Percentiles rank a stretch among this genome's conserved stretches.
phyloP scores from a whole-genome alignment of 2,329 filamentous ascomycete genomes.

The Elsinoe ampelina region DNA sequence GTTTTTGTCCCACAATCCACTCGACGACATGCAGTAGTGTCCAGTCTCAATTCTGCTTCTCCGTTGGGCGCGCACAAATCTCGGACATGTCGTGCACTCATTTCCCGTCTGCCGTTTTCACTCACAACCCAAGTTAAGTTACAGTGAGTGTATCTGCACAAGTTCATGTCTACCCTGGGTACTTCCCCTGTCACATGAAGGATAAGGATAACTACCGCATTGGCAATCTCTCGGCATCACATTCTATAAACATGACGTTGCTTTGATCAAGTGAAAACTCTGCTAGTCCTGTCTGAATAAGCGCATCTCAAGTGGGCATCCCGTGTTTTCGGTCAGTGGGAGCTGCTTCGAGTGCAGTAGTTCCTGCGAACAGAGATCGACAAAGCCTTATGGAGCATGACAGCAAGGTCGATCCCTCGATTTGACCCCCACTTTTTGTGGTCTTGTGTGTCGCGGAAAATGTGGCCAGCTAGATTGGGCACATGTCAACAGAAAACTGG shows the following conservation, averaged over 20 bases:
- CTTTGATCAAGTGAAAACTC: background rate
- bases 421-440: background rate
- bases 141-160: background rate
- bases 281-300: background rate
- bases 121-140: background rate
- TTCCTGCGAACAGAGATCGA: conserved; percentile 11
- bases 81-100: background rate
- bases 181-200: too few species aligned
- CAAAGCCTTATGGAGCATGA: conserved; percentile 4
- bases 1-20: too few species aligned
- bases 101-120: too few species aligned
- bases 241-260: background rate
- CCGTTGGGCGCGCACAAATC: background rate
- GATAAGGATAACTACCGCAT: background rate
- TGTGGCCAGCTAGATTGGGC: too few species aligned
- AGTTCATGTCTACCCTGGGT: background rate
- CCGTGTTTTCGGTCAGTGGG: background rate
- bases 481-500: background rate
- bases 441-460: background rate
- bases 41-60: background rate
- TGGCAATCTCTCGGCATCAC: conserved; percentile 4
- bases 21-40: too few species aligned
- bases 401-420: conserved; percentile 4
- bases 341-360: background rate
- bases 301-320: background rate